These are phyloP conservation scores for Ceratocystis lukuohia DNA, from an alignment of 2,329 filamentous ascomycete species.

Conservation along the genomic window DNA sequence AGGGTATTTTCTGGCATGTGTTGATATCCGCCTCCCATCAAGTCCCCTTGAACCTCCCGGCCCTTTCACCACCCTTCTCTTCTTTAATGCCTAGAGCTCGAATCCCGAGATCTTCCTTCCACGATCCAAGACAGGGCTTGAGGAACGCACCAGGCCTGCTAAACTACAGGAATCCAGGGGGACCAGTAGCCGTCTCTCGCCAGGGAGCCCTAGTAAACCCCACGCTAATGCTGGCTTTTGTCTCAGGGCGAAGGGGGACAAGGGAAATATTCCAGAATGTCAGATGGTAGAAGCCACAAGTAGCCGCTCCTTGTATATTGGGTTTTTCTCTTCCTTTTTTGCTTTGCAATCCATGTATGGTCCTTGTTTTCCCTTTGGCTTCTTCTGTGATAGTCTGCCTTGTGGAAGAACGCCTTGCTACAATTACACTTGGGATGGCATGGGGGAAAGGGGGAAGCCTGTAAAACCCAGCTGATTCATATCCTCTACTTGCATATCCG, in stretches of 20 bases:
- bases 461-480: no score
- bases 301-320: not conserved
- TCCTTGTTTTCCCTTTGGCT: no score
- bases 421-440: not conserved
- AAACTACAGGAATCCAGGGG: not conserved
- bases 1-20: not conserved
- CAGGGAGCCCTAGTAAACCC: not conserved
- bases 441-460: not conserved
- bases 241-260: not conserved
- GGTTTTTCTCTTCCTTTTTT: not conserved
- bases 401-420: not conserved
- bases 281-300: not conserved
- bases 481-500: no score
- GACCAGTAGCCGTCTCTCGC: not conserved
- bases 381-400: not conserved
- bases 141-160: not conserved
- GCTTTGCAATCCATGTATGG: not conserved
- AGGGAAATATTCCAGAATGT: not conserved
- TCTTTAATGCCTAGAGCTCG: not conserved
- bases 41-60: not conserved
- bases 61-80: not conserved
- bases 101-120: conserved; percentile 1
- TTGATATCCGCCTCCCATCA: not conserved
- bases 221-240: not conserved
- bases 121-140: conserved; percentile 5